Evolutionary conservation across 129 eudicot genomes (phyloP), one percentile per base, ranked within the genome.

Genomic region (Lactuca saligna): DNA sequence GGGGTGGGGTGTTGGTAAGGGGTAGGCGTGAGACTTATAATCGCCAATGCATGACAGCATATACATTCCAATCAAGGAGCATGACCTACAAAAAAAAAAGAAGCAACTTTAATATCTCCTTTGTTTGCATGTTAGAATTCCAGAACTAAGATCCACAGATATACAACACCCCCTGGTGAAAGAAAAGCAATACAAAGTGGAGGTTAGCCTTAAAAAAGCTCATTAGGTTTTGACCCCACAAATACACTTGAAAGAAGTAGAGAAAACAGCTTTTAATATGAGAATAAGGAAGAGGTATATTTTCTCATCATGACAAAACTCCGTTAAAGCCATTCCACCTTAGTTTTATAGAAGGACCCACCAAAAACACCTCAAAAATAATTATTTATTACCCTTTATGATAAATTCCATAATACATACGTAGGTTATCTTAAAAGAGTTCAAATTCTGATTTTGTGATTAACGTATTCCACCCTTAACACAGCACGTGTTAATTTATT

Each of bases 101-200:
- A 67, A 82, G 81, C 57, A 63, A 74, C 85, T 82, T 86, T 80
- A 79, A 72, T 74, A 86, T 82, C 69, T 66, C 78, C 65, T 72
- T 81, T 70, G 81, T 65, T 17, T 74, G 82, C 78, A 69, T 70
- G 76, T 82, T 80, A 69, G 75, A 81, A 77, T 86, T 82, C 81
- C 78, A 72, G 83, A 86, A 82, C 91, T 80, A 80, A 82, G 75
- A 79, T 83, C 85, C 83, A 82, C 76, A 84, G 37, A 73, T 59
- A 82, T 72, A 85, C 84, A 79, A 74, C 59, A 82, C 75, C 74
- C 84, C 49, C 66, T 82, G 68, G 59, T 41, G 63, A 79, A 80
- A 84, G 61, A 73, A 68, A 71, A 79, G 81, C 69, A 65, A 73
- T 57, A 77, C 85, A 77, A 82, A 86, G 91, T 86, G 87, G 83